Evolutionary conservation across 805 yeast species (phyloP).

Genomic region (Myxozyma nipponensis): DNA sequence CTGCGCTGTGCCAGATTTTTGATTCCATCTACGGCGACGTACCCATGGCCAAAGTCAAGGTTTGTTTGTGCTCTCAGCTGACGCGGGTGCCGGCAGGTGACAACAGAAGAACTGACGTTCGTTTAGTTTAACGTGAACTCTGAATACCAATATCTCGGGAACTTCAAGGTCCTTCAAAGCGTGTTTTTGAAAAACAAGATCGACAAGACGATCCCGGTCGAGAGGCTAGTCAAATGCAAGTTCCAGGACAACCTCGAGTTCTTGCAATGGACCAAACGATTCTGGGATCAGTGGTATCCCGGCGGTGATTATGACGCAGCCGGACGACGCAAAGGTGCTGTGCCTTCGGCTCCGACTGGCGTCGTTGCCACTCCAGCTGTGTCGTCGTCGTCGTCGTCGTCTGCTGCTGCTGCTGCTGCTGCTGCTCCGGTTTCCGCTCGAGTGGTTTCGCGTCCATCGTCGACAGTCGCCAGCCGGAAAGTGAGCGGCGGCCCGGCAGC

Average conservation of each 20-base stretch:
- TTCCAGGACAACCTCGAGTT: constrained; percentile 93
- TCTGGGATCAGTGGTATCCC: constrained; percentile 74
- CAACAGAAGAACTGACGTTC: not conserved
- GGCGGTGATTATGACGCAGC: constrained; percentile 68
- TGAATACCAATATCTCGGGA: constrained; percentile 73
- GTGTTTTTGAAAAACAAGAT: constrained; percentile 69
- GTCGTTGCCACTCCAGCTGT: not conserved
- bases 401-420: constrained; percentile 4
- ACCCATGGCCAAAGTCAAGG: constrained; percentile 70
- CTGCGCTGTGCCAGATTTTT: constrained; percentile 87
- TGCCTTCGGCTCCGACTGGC: constrained; percentile 13
- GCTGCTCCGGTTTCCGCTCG: constrained; percentile 4
- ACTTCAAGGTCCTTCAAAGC: constrained; percentile 81
- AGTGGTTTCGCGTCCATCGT: constrained; percentile 9
- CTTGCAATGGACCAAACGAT: constrained; percentile 83
- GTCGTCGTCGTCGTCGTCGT: constrained; percentile 3
- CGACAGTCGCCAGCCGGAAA: constrained; percentile 20
- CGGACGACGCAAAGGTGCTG: constrained; percentile 47
- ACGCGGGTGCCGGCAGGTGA: not conserved
- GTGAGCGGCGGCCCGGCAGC: constrained; percentile 7
- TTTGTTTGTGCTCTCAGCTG: not conserved
- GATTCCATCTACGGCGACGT: constrained; percentile 81
- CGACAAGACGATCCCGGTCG: constrained; percentile 74
- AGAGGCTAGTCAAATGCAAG: constrained; percentile 74
- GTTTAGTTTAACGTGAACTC: constrained; percentile 53